phyloP scores from a whole-genome alignment of 1,284 basidiomycete species.

The Mycena sp. region DNA sequence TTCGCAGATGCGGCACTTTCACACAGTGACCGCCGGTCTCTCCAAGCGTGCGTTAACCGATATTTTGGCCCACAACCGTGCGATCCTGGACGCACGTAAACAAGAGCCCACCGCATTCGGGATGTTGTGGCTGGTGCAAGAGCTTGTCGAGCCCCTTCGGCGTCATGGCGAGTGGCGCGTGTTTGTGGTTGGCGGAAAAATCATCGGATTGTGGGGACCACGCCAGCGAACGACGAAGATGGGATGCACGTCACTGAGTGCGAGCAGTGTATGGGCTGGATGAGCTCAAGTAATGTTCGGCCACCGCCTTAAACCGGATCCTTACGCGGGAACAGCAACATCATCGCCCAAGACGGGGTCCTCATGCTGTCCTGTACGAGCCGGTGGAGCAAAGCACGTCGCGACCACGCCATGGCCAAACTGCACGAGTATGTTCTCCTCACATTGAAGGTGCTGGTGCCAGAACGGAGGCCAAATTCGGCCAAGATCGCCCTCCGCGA shows the following conservation, averaged over 20 bases:
- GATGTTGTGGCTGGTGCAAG: no score
- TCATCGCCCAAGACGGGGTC: neutral
- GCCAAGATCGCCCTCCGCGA: neutral
- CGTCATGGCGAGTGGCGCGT: no score
- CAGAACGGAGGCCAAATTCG: neutral
- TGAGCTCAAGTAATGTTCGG: neutral
- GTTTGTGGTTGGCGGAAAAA: no score
- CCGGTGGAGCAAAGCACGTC: neutral
- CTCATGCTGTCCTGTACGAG: neutral
- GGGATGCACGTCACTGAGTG: no score
- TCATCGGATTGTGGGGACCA: no score
- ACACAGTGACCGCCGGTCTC: neutral
- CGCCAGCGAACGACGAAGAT: no score
- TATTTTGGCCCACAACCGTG: neutral
- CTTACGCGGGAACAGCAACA: neutral
- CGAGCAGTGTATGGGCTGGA: neutral
- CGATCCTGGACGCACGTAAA: neutral
- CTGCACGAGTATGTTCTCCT: conserved; percentile 1
- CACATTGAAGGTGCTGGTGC: neutral
- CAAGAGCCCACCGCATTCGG: no score
- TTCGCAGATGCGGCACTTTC: neutral
- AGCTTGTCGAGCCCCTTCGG: no score
- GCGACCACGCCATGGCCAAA: neutral
- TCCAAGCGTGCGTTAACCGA: neutral
- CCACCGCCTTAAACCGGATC: neutral